A percentile compares a stretch with the other conserved stretches of the same genome.
Conservation (phyloP, 2,329 filamentous ascomycete species). For the Myriosclerotinia curreyana region DNA sequence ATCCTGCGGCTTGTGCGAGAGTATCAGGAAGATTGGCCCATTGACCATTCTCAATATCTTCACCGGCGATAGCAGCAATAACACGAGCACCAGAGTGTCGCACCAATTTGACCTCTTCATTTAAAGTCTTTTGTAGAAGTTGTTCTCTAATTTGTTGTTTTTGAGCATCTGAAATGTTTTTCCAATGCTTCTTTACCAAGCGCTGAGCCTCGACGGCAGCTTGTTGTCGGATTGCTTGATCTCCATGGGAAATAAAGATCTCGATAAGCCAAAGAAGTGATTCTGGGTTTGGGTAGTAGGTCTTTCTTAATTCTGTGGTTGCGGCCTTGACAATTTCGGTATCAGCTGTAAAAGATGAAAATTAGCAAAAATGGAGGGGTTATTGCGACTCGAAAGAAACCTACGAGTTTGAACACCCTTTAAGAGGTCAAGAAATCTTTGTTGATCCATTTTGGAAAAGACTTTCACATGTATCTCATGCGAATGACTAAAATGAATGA, state of each 20-base stretch:
- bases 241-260: slow-evolving; percentile 74
- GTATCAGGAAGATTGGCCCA: slow-evolving; percentile 78
- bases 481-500: slow-evolving; percentile 10
- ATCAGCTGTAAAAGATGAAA: slow-evolving; percentile 60
- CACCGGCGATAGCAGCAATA: slow-evolving; percentile 78
- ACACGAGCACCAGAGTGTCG: slow-evolving; percentile 86
- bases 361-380: slow-evolving; percentile 28
- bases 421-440: slow-evolving; percentile 81
- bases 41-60: slow-evolving; percentile 83
- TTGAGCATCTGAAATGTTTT: slow-evolving; percentile 66
- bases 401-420: slow-evolving; percentile 83
- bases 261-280: slow-evolving; percentile 84
- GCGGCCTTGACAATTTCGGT: slow-evolving; percentile 86
- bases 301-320: slow-evolving; percentile 85
- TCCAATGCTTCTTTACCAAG: slow-evolving; percentile 84
- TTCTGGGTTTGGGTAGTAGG: slow-evolving; percentile 83
- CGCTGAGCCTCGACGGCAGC: slow-evolving; percentile 87
- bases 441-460: slow-evolving; percentile 64
- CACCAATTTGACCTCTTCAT: slow-evolving; percentile 71
- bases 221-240: slow-evolving; percentile 67
- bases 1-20: slow-evolving; percentile 76
- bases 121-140: slow-evolving; percentile 78
- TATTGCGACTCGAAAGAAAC: slow-evolving; percentile 41
- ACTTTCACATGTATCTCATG: slow-evolving; percentile 15
- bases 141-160: slow-evolving; percentile 78